Conservation (phyloP, 495 filamentous ascomycete species). For the Penicillium paxilli region DNA sequence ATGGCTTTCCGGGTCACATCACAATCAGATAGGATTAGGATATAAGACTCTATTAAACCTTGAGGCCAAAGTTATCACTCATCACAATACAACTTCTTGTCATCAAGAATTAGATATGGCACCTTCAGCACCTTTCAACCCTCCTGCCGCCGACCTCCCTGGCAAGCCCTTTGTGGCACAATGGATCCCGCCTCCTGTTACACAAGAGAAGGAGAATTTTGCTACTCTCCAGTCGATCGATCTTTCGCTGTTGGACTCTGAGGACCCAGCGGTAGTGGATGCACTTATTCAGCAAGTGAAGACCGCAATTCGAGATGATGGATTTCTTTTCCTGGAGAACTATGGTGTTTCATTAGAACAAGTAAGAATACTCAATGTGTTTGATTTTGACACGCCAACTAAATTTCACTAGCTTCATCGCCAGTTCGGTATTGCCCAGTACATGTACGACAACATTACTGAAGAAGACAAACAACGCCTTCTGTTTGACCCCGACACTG, state of each 20-base stretch:
- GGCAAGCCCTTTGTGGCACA: constrained; percentile 42
- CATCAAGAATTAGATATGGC: constrained; percentile 14
- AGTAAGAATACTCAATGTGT: constrained; percentile 16
- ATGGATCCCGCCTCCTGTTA: constrained; percentile 43
- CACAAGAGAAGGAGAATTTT: constrained; percentile 37
- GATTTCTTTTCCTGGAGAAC: constrained; percentile 47
- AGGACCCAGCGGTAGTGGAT: constrained; percentile 37
- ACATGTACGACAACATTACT: constrained; percentile 44
- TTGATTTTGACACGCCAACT: too few species aligned
- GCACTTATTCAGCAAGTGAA: constrained; percentile 40
- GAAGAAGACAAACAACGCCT: constrained; percentile 45
- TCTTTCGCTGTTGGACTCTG: constrained; percentile 34
- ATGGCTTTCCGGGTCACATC: not conserved
- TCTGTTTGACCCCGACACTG: constrained; percentile 39
- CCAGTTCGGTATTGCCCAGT: constrained; percentile 45
- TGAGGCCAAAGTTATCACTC: not conserved
- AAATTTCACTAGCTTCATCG: constrained; percentile 40
- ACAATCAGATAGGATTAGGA: not conserved
- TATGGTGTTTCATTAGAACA: constrained; percentile 49
- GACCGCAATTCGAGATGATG: constrained; percentile 42
- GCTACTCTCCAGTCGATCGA: constrained; percentile 43
- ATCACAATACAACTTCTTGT: not conserved
- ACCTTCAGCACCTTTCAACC: constrained; percentile 39
- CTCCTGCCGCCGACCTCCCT: constrained; percentile 32
- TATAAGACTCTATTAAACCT: constrained; percentile 7